Evolutionary conservation across 148 eudicot species (phyloP).

Genomic region (Camellia lanceoleosa): DNA sequence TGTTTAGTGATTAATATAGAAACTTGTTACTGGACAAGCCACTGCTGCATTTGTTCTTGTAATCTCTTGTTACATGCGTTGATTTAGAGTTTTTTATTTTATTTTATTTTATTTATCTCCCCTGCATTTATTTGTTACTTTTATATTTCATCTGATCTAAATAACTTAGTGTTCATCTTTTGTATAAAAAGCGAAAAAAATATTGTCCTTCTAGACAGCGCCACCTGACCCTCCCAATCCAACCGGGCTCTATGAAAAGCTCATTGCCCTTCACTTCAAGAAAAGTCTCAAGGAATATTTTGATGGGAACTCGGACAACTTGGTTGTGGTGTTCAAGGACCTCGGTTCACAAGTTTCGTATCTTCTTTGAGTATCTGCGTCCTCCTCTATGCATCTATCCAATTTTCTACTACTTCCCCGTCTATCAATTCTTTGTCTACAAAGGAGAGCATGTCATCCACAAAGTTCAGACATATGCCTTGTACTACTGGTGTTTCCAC

Average conservation of each 20-base stretch:
- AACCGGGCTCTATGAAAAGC: conserved; percentile 74
- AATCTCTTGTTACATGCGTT: not conserved
- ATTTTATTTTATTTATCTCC: not conserved
- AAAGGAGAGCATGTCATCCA: conserved; percentile 67
- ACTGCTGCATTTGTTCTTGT: not conserved
- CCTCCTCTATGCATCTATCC: conserved; percentile 87
- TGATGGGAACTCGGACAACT: conserved; percentile 43
- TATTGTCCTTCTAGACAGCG: conserved; percentile 92
- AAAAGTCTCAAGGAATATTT: conserved; percentile 68
- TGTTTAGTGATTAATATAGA: not conserved
- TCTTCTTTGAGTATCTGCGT: conserved; percentile 87
- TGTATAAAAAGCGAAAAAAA: conserved; percentile 57
- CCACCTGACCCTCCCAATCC: conserved; percentile 86
- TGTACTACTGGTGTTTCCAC: conserved; percentile 89
- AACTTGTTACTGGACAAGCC: not conserved
- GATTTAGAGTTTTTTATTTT: not conserved
- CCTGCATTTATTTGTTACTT: not conserved
- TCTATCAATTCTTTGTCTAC: conserved; percentile 68
- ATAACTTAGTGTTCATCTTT: conserved; percentile 23
- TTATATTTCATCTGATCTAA: not conserved
- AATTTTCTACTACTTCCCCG: conserved; percentile 65
- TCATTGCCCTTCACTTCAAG: conserved; percentile 56
- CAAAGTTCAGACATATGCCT: conserved; percentile 90
- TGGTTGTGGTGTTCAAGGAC: conserved; percentile 82
- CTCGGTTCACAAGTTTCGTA: conserved; percentile 90